These are phyloP conservation scores for Aspergillus calidoustus DNA, from an alignment of 2,329 filamentous ascomycete species.

Conservation along the genomic window DNA sequence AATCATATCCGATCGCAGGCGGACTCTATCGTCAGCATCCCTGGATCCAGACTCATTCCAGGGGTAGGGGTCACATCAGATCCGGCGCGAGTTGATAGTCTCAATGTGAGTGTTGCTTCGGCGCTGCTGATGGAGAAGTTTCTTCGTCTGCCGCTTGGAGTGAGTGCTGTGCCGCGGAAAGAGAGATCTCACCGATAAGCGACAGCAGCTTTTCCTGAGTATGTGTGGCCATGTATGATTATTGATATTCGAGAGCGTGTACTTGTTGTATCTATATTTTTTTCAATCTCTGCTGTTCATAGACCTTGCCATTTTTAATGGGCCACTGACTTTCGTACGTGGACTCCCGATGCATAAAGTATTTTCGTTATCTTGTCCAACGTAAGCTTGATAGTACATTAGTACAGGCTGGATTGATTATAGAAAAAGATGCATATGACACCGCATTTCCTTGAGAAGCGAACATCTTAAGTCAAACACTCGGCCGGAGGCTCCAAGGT, in stretches of 20 bases:
- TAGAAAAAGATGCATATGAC: background rate
- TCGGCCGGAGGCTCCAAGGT: background rate
- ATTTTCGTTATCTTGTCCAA: background rate
- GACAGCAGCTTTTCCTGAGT: background rate
- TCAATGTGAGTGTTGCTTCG: conserved; percentile 91
- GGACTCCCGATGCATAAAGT: no score
- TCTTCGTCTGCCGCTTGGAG: conserved; percentile 38
- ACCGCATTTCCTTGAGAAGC: background rate
- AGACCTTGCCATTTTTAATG: background rate
- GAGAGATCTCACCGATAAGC: conserved; percentile 8
- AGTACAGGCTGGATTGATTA: background rate
- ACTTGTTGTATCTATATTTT: background rate
- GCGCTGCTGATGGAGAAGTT: conserved; percentile 65
- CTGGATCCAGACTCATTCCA: conserved; percentile 55
- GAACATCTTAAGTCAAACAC: background rate
- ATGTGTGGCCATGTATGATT: background rate
- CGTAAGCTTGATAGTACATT: background rate
- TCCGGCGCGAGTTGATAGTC: conserved; percentile 72
- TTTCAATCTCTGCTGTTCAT: background rate
- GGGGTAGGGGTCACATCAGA: conserved; percentile 38
- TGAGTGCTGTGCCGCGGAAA: conserved; percentile 29
- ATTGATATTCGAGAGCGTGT: background rate
- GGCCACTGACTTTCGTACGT: no score
- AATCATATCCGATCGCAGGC: conserved; percentile 67
- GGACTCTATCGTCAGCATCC: conserved; percentile 68